A percentile compares a stretch with the other conserved stretches of the same genome.
Conservation (phyloP, 495 filamentous ascomycete genomes). For the Penicillium malachiteum region DNA sequence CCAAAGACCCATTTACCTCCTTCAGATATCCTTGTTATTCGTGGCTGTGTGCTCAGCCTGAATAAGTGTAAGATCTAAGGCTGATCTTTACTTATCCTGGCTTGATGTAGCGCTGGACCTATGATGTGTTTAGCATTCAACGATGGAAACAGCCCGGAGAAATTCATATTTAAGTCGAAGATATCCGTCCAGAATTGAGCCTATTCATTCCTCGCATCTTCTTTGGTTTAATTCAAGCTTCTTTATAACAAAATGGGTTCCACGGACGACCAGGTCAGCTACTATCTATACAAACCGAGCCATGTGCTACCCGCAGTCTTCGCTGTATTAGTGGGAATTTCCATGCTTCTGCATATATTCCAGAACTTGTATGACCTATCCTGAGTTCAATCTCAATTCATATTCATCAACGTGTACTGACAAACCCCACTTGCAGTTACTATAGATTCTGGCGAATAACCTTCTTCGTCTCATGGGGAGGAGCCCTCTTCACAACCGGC, state of each 20-base stretch:
- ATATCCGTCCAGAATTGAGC: not conserved
- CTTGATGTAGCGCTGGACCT: conserved; percentile 5
- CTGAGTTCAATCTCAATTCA: not conserved
- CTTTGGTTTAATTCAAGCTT: not conserved
- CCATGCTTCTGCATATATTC: conserved; percentile 34
- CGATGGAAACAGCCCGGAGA: not conserved
- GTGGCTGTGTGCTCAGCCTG: not conserved
- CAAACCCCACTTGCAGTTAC: conserved; percentile 17
- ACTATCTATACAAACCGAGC: conserved; percentile 37
- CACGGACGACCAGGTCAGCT: conserved; percentile 6
- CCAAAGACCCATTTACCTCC: not conserved
- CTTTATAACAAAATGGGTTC: conserved; percentile 9
- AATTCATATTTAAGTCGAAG: not conserved
- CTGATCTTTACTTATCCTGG: conserved; percentile 2
- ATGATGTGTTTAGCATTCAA: not conserved
- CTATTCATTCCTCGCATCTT: not conserved
- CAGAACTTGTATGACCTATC: conserved; percentile 34
- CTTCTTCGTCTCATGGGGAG: conserved; percentile 45
- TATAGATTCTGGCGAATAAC: conserved; percentile 45
- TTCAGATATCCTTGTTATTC: not conserved
- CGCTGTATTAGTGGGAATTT: conserved; percentile 34
- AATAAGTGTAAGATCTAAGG: not conserved
- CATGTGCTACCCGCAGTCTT: conserved; percentile 42
- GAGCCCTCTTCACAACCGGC: conserved; percentile 39
- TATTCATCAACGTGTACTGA: not conserved